These are phyloP conservation scores for Papiliotrema laurentii DNA, from an alignment of 1,284 basidiomycete genomes.

Conservation along the genomic window DNA sequence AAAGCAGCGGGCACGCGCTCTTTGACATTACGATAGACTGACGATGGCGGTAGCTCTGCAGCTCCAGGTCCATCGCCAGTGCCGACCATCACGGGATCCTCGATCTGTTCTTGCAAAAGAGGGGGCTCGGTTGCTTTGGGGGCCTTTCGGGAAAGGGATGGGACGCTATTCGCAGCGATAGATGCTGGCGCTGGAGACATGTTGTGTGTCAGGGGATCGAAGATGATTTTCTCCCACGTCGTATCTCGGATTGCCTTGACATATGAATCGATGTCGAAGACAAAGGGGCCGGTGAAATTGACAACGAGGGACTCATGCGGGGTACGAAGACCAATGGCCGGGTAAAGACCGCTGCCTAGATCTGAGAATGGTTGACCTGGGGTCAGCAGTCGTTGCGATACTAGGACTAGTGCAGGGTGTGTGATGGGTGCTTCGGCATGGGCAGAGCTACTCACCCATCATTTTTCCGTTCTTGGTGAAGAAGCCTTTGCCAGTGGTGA, in stretches of 20 bases:
- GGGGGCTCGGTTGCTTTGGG: background rate
- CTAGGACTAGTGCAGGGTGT: too few relatives aligned
- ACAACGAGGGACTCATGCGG: conserved; percentile 52
- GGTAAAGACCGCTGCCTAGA: conserved; percentile 62
- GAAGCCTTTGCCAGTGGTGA: conserved; percentile 69
- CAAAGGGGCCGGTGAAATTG: conserved; percentile 79
- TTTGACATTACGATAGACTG: conserved; percentile 9
- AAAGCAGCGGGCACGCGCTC: conserved; percentile 58
- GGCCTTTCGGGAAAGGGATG: background rate
- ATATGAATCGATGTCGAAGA: conserved; percentile 78
- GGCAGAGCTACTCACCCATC: conserved; percentile 56
- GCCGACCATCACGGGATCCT: background rate
- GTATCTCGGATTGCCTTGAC: conserved; percentile 54
- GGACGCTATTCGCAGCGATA: too few relatives aligned
- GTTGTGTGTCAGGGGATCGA: background rate
- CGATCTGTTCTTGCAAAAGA: background rate
- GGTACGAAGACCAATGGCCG: conserved; percentile 80
- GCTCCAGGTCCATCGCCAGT: background rate
- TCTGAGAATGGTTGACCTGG: conserved; percentile 64
- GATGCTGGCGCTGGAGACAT: too few relatives aligned
- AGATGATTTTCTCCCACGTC: background rate
- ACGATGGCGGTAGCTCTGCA: conserved; percentile 4
- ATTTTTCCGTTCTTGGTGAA: conserved; percentile 83
- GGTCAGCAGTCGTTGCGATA: conserved; percentile 5
- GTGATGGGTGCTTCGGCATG: too few relatives aligned